A percentile compares a stretch with the other conserved stretches of the same genome.
Conservation (phyloP, 1,139 yeast genomes). For the Hanseniaspora sp. region DNA sequence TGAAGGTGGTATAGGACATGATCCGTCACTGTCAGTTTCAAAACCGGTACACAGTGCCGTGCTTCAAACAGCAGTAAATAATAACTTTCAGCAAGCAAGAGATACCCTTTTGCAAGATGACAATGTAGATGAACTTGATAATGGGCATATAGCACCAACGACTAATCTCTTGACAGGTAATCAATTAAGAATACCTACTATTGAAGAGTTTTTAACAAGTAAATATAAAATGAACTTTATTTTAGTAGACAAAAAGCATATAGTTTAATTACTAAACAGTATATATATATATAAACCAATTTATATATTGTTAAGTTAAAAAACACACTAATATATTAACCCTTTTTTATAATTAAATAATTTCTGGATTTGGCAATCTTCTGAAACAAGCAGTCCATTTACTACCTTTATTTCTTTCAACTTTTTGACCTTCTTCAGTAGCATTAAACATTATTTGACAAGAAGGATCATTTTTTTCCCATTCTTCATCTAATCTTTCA, state of each 20-base stretch:
- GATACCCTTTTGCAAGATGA: slow-evolving; percentile 7
- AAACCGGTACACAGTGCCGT: neutral
- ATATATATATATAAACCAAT: neutral
- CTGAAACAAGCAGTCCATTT: slow-evolving; percentile 83
- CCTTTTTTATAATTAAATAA: slow-evolving; percentile 15
- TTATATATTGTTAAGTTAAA: neutral
- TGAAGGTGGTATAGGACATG: neutral
- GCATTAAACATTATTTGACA: slow-evolving; percentile 78
- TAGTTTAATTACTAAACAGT: neutral
- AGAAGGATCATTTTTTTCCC: slow-evolving; percentile 72
- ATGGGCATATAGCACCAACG: slow-evolving; percentile 5
- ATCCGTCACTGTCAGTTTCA: neutral
- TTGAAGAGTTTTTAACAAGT: slow-evolving; percentile 19
- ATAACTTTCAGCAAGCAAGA: neutral
- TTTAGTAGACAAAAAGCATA: neutral
- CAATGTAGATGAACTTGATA: neutral
- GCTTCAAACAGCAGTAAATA: neutral
- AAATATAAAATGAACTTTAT: slow-evolving; percentile 1
- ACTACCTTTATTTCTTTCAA: slow-evolving; percentile 73
- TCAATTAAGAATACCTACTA: slow-evolving; percentile 20
- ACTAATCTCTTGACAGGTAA: slow-evolving; percentile 11
- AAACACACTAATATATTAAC: neutral
- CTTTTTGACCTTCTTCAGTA: slow-evolving; percentile 97
- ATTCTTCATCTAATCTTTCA: slow-evolving; percentile 63
- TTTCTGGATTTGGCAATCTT: slow-evolving; percentile 52